A percentile compares a stretch with the other conserved stretches of the same genome.
phyloP scores from a whole-genome alignment of 2,329 filamentous ascomycete species.

The Trichocomaceae sp. region DNA sequence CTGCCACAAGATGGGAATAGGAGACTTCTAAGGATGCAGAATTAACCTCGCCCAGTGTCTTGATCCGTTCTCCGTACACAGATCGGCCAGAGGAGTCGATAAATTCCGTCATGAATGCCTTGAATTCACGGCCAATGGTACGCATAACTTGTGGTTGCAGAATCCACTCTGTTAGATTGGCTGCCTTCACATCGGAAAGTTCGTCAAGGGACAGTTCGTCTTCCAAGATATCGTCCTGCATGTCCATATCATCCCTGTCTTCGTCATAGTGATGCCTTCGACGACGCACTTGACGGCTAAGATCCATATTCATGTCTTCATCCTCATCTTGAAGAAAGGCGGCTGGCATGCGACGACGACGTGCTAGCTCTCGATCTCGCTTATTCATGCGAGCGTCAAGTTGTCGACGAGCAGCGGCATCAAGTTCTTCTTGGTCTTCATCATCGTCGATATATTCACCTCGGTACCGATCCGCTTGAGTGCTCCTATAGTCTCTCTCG shows the following conservation, averaged over 20 bases:
- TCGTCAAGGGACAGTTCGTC: constrained; percentile 91
- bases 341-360: constrained; percentile 53
- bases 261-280: constrained; percentile 90
- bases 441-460: constrained; percentile 59
- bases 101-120: constrained; percentile 92
- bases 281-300: constrained; percentile 77
- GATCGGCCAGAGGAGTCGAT: constrained; percentile 83
- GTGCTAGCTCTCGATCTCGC: constrained; percentile 55
- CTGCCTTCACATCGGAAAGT: constrained; percentile 84
- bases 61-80: constrained; percentile 89
- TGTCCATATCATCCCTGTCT: constrained; percentile 78
- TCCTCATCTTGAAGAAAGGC: constrained; percentile 67
- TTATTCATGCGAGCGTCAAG: constrained; percentile 57
- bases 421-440: constrained; percentile 57
- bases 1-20: constrained; percentile 82
- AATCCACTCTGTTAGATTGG: constrained; percentile 92
- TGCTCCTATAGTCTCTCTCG: constrained; percentile 54
- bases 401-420: constrained; percentile 52
- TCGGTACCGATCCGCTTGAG: constrained; percentile 45
- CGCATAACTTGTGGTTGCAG: constrained; percentile 81
- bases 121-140: constrained; percentile 94
- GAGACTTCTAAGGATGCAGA: constrained; percentile 94
- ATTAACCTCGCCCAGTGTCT: constrained; percentile 94
- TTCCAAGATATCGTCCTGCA: constrained; percentile 90
- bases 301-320: constrained; percentile 74